Conservation (phyloP, 768 basidiomycete species). For the Hypholoma sublateritium region DNA sequence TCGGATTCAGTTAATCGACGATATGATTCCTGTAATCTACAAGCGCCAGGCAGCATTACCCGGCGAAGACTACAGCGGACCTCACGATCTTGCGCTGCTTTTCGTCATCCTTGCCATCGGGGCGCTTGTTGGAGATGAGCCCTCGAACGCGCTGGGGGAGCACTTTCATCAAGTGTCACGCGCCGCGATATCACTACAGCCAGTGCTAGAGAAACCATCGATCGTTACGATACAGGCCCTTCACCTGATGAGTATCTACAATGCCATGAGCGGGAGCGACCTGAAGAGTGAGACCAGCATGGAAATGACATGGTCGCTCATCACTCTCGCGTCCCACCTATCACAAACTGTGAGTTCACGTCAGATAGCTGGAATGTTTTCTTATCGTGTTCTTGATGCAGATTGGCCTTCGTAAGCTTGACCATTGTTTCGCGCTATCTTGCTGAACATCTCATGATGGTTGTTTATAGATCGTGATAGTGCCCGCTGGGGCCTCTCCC, state of each 20-base stretch:
- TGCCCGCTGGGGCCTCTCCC: slow-evolving; percentile 59
- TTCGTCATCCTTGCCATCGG: slow-evolving; percentile 60
- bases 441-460: background rate
- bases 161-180: slow-evolving; percentile 67
- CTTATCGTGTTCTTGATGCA: slow-evolving; percentile 19
- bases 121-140: slow-evolving; percentile 40
- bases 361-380: background rate
- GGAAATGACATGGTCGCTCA: slow-evolving; percentile 71
- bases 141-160: slow-evolving; percentile 45
- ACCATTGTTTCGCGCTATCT: background rate
- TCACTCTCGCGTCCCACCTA: slow-evolving; percentile 64
- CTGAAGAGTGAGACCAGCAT: slow-evolving; percentile 61
- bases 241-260: slow-evolving; percentile 68
- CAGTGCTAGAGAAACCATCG: slow-evolving; percentile 71
- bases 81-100: slow-evolving; percentile 53
- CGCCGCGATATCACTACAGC: slow-evolving; percentile 64
- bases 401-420: slow-evolving; percentile 68
- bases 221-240: slow-evolving; percentile 70
- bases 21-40: slow-evolving; percentile 63
- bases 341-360: slow-evolving; percentile 57
- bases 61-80: slow-evolving; percentile 36
- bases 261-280: slow-evolving; percentile 68
- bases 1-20: slow-evolving; percentile 64
- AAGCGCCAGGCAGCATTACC: slow-evolving; percentile 43
- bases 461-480: slow-evolving; percentile 58